These are phyloP conservation scores for Glonium stellatum DNA, from an alignment of 495 filamentous ascomycete genomes.

Conservation along the genomic window DNA sequence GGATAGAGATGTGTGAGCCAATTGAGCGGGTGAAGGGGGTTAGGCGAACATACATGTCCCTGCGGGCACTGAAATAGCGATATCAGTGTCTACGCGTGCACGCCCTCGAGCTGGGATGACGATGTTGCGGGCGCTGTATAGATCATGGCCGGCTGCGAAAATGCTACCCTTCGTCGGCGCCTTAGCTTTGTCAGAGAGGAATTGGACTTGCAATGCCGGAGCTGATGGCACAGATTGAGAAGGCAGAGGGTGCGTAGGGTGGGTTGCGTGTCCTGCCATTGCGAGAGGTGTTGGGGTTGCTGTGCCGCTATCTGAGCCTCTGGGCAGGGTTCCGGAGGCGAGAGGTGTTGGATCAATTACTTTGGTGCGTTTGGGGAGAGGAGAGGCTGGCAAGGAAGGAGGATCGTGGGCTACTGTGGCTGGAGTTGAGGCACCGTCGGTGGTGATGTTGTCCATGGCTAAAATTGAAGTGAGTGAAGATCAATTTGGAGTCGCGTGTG, in stretches of 20 bases:
- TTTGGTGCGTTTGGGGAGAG: constrained; percentile 60
- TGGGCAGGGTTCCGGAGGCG: constrained; percentile 9
- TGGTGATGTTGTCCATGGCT: constrained; percentile 8
- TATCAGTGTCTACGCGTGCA: constrained; percentile 79
- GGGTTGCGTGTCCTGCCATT: not conserved
- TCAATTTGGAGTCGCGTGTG: not conserved
- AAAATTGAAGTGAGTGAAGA: not conserved
- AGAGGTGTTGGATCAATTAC: constrained; percentile 29
- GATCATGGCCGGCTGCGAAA: constrained; percentile 87
- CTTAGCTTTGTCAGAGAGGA: constrained; percentile 62
- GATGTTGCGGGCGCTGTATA: constrained; percentile 67
- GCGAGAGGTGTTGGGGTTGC: constrained; percentile 28
- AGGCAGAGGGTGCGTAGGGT: constrained; percentile 26
- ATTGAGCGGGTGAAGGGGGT: not conserved
- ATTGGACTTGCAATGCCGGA: constrained; percentile 65
- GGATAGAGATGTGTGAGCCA: not conserved
- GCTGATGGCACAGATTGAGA: constrained; percentile 24
- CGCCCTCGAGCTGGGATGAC: constrained; percentile 75
- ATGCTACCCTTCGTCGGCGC: constrained; percentile 82
- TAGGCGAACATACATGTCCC: constrained; percentile 64
- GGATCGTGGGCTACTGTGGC: constrained; percentile 40
- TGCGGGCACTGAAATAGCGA: constrained; percentile 78
- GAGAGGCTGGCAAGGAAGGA: constrained; percentile 54
- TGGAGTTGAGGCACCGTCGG: constrained; percentile 8
- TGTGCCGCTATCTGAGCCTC: constrained; percentile 18